Evolutionary conservation across 805 yeast species (phyloP).

Genomic region (Suhomyces kilbournensis): DNA sequence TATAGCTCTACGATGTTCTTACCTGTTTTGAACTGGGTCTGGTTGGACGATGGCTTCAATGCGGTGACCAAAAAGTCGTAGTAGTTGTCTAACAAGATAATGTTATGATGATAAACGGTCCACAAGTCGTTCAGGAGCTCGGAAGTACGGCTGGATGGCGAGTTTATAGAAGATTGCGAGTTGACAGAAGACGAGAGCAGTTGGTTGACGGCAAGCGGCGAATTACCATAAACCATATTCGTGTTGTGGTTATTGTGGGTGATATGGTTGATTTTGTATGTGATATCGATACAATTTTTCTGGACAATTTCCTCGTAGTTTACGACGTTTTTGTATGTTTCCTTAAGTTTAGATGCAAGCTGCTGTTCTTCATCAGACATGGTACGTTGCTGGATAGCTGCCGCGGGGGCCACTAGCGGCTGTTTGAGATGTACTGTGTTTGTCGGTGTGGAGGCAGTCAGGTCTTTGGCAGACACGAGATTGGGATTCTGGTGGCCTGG

Average conservation of each 20-base stretch:
- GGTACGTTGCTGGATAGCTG: conserved; percentile 17
- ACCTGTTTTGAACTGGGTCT: conserved; percentile 62
- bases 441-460: conserved; percentile 6
- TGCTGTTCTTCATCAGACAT: conserved; percentile 62
- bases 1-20: conserved; percentile 73
- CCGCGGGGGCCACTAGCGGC: neutral
- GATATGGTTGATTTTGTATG: conserved; percentile 47
- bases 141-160: conserved; percentile 32
- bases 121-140: conserved; percentile 62
- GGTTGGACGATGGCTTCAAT: conserved; percentile 54
- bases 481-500: conserved; percentile 2
- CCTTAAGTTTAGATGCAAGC: conserved; percentile 67
- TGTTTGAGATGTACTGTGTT: conserved; percentile 8
- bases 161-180: conserved; percentile 10
- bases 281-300: conserved; percentile 60
- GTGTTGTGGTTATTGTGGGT: conserved; percentile 36
- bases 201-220: conserved; percentile 10
- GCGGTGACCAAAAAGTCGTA: conserved; percentile 72
- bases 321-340: conserved; percentile 68
- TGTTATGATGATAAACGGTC: conserved; percentile 67
- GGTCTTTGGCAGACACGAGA: conserved; percentile 4
- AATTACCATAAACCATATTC: conserved; percentile 10
- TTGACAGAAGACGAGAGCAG: conserved; percentile 14
- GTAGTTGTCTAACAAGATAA: conserved; percentile 64
- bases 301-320: conserved; percentile 67